phyloP scores from a whole-genome alignment of 495 filamentous ascomycete species.

The Neurospora sp. region DNA sequence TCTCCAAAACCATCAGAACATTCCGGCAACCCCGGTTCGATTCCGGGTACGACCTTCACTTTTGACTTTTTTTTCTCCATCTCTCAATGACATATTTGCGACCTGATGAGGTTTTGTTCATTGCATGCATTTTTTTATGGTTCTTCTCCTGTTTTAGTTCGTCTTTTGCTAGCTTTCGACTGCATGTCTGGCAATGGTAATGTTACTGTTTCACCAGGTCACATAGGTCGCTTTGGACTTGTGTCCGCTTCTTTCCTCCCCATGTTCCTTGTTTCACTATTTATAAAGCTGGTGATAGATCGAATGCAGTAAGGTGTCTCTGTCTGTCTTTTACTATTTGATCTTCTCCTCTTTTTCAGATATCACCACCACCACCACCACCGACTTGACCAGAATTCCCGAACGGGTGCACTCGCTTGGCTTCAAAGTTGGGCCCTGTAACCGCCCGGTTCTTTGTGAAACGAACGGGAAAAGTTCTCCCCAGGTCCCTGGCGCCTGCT shows the following conservation, averaged over 20 bases:
- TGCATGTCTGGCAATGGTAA: background rate
- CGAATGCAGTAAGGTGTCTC: background rate
- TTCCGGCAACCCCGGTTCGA: constrained; percentile 25
- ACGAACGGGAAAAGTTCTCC: background rate
- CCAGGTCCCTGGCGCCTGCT: background rate
- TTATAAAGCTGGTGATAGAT: background rate
- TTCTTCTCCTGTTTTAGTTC: background rate
- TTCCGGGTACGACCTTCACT: constrained; percentile 22
- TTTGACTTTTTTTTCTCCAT: background rate
- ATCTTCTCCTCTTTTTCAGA: background rate
- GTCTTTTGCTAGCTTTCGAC: background rate
- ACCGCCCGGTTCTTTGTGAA: background rate
- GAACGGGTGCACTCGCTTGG: background rate
- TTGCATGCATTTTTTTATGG: background rate
- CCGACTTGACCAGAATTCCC: background rate
- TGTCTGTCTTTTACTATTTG: background rate
- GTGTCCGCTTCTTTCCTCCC: background rate
- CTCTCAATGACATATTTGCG: background rate
- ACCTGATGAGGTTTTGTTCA: background rate
- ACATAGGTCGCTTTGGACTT: background rate
- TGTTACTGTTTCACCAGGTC: background rate
- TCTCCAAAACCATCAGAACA: background rate
- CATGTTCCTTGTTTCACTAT: background rate
- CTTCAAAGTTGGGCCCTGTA: background rate
- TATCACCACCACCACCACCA: background rate